Percentiles rank a stretch among this genome's conserved stretches.
phyloP scores from a whole-genome alignment of 176 grass and related monocot species.

The Triticum dicoccoides region DNA sequence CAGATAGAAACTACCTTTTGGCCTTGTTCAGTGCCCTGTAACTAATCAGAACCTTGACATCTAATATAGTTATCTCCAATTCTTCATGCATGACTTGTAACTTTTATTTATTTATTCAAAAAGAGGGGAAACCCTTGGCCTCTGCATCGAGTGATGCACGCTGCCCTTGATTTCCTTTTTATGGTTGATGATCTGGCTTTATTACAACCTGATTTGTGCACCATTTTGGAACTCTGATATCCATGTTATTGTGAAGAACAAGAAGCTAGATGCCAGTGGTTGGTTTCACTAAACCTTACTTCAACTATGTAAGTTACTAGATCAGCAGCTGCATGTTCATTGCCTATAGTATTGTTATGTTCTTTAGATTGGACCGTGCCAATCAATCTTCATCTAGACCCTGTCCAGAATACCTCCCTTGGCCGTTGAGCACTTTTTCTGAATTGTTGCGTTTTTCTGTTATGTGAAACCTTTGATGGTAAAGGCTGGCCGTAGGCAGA shows the following conservation, averaged over 20 bases:
- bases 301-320: not conserved
- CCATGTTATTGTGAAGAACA: not conserved
- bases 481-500: too few relatives aligned
- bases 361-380: not conserved
- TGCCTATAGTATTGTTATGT: not conserved
- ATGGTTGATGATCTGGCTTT: not conserved
- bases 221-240: not conserved
- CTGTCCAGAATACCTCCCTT: not conserved
- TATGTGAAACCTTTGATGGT: too few relatives aligned
- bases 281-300: not conserved
- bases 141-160: not conserved
- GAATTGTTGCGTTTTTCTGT: too few relatives aligned
- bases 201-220: conserved; percentile 22
- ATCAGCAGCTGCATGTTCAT: not conserved
- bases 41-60: not conserved
- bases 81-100: not conserved
- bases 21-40: not conserved
- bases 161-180: too few relatives aligned
- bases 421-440: not conserved
- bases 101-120: too few relatives aligned
- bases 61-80: not conserved
- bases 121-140: too few relatives aligned
- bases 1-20: not conserved
- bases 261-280: not conserved
- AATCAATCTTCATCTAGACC: not conserved